Base-by-base conservation (phyloP, 1,284 basidiomycete genomes). In the Ganoderma sp. region DNA sequence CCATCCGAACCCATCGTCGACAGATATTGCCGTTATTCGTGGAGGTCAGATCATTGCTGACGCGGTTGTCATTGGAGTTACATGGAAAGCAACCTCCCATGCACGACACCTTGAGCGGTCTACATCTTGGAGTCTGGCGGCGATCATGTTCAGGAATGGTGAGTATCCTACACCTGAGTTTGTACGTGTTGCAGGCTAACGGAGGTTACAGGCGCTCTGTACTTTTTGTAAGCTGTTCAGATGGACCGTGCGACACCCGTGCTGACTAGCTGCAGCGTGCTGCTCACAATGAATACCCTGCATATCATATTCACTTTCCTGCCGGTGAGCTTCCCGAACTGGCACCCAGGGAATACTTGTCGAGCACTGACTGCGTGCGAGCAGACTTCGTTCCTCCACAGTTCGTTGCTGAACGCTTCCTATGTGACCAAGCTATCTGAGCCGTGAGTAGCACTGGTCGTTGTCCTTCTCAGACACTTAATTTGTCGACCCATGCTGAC, bases 11-110 rank as follows among this genome's bases (percentile, higher is more conserved):
- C 4, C 2, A 9, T 34, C 12, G 5, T 37, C 22, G 22, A 52
- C 15, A 58, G 56, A 39, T 19, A 58, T 9, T 3, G 34, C n/a
- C 14, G 19, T 58, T 15, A 22, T 39, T 9, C 56, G 56, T 19
- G 56, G 56, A 39, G 56, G 56, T 14, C 56, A 58, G n/a, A 39
- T 58, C 34, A 58, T 58, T 10, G 56, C 56, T 58, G 56, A 58
- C 34, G 56, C 19, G 9, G 19, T 58, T 39, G 56, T 58, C 10
- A 58, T 58, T 19, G 34, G 32, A 39, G 56, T 39, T 7, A 58
- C 56, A 58, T 58, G 37, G 56, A 58, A 39, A n/a, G 56, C 34
- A 3, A 58, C 34, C 3, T 58, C 19, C 37, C 19, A 58, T 8
- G 19, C 56, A 9, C 56, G 15, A 7, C 25, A 8, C 1, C 9